Percentiles rank a stretch among this genome's conserved stretches.
These are phyloP conservation scores for Maudiozyma pseudohumilis DNA, from an alignment of 805 yeast genomes.

Conservation along the genomic window DNA sequence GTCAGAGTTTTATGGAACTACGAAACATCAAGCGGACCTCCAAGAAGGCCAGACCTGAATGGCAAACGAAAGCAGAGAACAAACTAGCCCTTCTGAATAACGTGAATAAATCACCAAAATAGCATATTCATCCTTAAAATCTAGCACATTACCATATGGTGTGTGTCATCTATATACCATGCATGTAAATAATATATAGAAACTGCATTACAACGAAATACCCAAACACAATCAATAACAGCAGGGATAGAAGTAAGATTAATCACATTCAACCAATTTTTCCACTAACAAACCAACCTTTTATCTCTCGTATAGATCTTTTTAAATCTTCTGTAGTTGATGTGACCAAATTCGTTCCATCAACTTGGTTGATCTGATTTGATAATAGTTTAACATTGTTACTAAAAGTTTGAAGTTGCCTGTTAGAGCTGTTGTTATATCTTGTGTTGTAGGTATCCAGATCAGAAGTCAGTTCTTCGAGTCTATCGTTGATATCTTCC, in stretches of 20 bases:
- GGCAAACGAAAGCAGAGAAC: neutral
- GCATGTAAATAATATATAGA: conserved; percentile 2
- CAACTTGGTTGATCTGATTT: conserved; percentile 16
- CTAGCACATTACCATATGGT: neutral
- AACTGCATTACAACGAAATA: neutral
- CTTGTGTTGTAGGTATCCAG: conserved; percentile 23
- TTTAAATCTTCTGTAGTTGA: conserved; percentile 15
- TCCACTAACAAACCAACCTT: conserved; percentile 35
- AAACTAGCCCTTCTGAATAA: conserved; percentile 1
- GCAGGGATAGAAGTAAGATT: neutral
- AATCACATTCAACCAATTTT: conserved; percentile 11
- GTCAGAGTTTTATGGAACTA: conserved; percentile 1
- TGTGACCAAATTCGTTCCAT: conserved; percentile 3
- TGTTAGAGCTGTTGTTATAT: conserved; percentile 10
- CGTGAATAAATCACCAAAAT: neutral
- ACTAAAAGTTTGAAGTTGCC: conserved; percentile 16
- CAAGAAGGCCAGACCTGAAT: neutral
- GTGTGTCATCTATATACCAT: too few species aligned
- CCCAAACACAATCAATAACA: neutral
- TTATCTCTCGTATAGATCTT: conserved; percentile 29
- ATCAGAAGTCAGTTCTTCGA: conserved; percentile 24
- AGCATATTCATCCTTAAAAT: neutral
- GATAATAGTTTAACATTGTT: conserved; percentile 23
- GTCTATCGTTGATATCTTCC: conserved; percentile 15
- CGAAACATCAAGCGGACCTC: neutral